Evolutionary conservation across 2,329 filamentous ascomycete species (phyloP).

Genomic region (Alternaria triticina): DNA sequence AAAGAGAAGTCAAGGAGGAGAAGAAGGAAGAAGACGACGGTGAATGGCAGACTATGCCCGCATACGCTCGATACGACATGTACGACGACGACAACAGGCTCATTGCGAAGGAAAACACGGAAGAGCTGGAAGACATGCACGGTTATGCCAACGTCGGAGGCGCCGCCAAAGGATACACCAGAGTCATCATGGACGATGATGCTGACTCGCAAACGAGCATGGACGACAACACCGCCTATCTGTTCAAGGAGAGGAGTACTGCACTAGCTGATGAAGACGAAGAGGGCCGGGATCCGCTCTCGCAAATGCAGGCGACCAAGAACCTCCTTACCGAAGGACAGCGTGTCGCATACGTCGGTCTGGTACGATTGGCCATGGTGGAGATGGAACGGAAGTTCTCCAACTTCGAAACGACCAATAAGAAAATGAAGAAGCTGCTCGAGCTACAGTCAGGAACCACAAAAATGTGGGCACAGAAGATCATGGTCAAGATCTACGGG

Average conservation of each 20-base stretch:
- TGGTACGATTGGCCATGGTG: slow-evolving; percentile 81
- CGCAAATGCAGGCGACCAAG: slow-evolving; percentile 95
- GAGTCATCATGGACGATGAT: slow-evolving; percentile 94
- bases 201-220: slow-evolving; percentile 92
- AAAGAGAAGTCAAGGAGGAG: slow-evolving; percentile 49
- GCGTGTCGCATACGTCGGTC: slow-evolving; percentile 92
- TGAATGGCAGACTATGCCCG: slow-evolving; percentile 96
- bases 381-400: slow-evolving; percentile 76
- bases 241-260: slow-evolving; percentile 79
- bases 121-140: slow-evolving; percentile 71
- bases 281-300: slow-evolving; percentile 76
- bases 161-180: slow-evolving; percentile 92
- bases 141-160: slow-evolving; percentile 82
- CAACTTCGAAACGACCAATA: slow-evolving; percentile 65
- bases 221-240: slow-evolving; percentile 95
- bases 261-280: slow-evolving; percentile 74
- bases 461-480: slow-evolving; percentile 97
- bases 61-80: slow-evolving; percentile 89
- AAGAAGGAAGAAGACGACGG: slow-evolving; percentile 66
- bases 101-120: slow-evolving; percentile 78
- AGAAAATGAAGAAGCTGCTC: slow-evolving; percentile 73
- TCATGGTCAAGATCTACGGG: slow-evolving; percentile 91
- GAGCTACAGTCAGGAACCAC: slow-evolving; percentile 75
- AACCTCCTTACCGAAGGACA: slow-evolving; percentile 94
- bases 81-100: slow-evolving; percentile 94